phyloP scores from a whole-genome alignment of 805 yeast genomes.

The Cyberlindnera nakhonratchasimensis region DNA sequence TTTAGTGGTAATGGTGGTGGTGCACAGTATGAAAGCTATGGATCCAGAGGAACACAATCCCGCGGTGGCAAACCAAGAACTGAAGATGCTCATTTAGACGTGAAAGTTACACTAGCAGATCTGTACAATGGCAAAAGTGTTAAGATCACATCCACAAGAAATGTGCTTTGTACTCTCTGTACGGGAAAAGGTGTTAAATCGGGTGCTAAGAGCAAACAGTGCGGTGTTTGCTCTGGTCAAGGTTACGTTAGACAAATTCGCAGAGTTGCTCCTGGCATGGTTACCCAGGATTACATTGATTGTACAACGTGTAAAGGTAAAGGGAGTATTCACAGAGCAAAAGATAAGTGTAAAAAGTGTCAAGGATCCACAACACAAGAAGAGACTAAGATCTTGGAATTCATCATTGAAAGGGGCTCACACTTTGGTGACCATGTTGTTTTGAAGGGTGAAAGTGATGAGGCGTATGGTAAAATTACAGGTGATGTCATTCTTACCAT shows the following conservation, averaged over 20 bases:
- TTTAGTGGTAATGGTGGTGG: slow-evolving; percentile 31
- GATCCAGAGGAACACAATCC: slow-evolving; percentile 5
- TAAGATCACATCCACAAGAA: slow-evolving; percentile 68
- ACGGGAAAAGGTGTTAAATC: slow-evolving; percentile 72
- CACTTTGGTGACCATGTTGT: slow-evolving; percentile 56
- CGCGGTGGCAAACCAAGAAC: slow-evolving; percentile 36
- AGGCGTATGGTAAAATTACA: slow-evolving; percentile 63
- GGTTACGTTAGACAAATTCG: slow-evolving; percentile 61
- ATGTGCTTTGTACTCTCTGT: slow-evolving; percentile 69
- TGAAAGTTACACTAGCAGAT: slow-evolving; percentile 67
- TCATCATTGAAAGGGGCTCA: slow-evolving; percentile 72
- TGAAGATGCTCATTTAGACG: slow-evolving; percentile 62
- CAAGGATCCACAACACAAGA: slow-evolving; percentile 57
- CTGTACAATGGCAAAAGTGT: slow-evolving; percentile 77
- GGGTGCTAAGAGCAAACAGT: slow-evolving; percentile 50
- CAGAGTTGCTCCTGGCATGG: slow-evolving; percentile 71
- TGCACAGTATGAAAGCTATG: slow-evolving; percentile 2
- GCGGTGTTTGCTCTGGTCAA: slow-evolving; percentile 68
- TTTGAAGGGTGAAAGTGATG: slow-evolving; percentile 71
- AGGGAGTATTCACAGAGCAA: slow-evolving; percentile 56
- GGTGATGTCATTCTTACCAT: slow-evolving; percentile 76
- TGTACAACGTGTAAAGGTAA: slow-evolving; percentile 72
- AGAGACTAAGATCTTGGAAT: slow-evolving; percentile 70
- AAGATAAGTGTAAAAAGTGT: slow-evolving; percentile 79
- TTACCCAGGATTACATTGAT: slow-evolving; percentile 54